phyloP scores from a whole-genome alignment of 2,329 filamentous ascomycete genomes.

The Botrytis hyacinthi region DNA sequence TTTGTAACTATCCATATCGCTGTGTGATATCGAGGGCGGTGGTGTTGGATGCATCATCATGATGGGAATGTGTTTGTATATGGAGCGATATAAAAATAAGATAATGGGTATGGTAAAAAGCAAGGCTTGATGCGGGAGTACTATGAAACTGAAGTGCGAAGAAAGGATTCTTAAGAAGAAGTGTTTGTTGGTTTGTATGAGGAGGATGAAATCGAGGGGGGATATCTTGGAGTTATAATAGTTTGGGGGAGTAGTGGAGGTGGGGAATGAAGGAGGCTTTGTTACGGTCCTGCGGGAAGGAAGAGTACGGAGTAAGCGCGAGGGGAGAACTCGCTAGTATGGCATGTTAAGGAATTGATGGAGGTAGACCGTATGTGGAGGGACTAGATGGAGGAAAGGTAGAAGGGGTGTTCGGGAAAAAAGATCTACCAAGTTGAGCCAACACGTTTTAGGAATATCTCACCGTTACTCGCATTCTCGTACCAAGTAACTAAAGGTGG shows the following conservation, averaged over 20 bases:
- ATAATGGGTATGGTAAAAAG: background rate
- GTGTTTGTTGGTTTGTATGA: conserved; percentile 5
- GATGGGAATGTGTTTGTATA: background rate
- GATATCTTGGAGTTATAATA: background rate
- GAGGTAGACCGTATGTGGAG: background rate
- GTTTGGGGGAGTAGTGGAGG: background rate
- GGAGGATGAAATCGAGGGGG: background rate
- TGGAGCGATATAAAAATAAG: background rate
- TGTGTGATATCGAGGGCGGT: conserved; percentile 9
- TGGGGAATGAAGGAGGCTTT: conserved; percentile 11
- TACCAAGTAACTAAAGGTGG: background rate
- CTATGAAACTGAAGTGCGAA: background rate
- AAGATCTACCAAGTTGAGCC: background rate
- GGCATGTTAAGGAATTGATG: background rate
- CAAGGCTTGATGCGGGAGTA: background rate
- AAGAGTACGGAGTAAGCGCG: background rate
- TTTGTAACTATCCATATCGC: conserved; percentile 8
- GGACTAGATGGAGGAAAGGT: background rate
- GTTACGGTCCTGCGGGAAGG: background rate
- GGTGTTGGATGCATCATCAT: conserved; percentile 20
- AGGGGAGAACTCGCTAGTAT: conserved; percentile 4
- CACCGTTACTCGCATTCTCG: background rate
- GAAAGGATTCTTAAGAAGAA: background rate
- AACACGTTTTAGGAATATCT: background rate
- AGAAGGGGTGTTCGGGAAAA: background rate